Percentiles rank a stretch among this genome's conserved stretches.
These are phyloP conservation scores for Henckelia pumila DNA, from an alignment of 257 asterid species.

Conservation along the genomic window DNA sequence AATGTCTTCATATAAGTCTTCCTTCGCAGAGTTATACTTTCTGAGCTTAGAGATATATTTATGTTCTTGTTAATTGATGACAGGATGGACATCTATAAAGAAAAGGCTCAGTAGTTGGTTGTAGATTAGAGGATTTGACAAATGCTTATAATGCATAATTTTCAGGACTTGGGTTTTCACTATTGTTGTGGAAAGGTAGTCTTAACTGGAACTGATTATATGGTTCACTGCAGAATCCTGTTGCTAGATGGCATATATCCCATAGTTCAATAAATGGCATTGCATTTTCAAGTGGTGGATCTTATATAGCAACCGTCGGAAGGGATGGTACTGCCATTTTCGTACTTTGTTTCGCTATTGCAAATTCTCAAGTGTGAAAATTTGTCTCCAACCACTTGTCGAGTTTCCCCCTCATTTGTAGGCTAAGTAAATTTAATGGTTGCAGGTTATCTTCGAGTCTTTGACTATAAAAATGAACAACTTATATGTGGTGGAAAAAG, in stretches of 20 bases:
- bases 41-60: not conserved
- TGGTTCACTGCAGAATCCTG: constrained; percentile 38
- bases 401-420: constrained; percentile 11
- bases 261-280: constrained; percentile 52
- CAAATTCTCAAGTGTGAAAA: constrained; percentile 10
- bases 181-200: not conserved
- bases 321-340: constrained; percentile 68
- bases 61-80: not conserved
- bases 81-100: not conserved
- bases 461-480: constrained; percentile 86
- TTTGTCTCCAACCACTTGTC: not conserved
- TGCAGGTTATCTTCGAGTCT: constrained; percentile 88
- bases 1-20: not conserved
- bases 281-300: constrained; percentile 77
- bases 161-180: not conserved
- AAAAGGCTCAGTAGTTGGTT: not conserved
- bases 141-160: not conserved
- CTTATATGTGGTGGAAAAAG: constrained; percentile 94
- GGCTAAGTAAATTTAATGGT: constrained; percentile 26
- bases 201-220: not conserved
- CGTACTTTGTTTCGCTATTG: constrained; percentile 23
- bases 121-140: not conserved
- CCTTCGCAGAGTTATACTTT: constrained; percentile 10
- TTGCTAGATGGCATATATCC: constrained; percentile 60
- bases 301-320: constrained; percentile 80